Evolutionary conservation across 2,329 filamentous ascomycete species (phyloP), one percentile per base, ranked within the genome.

Genomic region (Fusarium floridanum): DNA sequence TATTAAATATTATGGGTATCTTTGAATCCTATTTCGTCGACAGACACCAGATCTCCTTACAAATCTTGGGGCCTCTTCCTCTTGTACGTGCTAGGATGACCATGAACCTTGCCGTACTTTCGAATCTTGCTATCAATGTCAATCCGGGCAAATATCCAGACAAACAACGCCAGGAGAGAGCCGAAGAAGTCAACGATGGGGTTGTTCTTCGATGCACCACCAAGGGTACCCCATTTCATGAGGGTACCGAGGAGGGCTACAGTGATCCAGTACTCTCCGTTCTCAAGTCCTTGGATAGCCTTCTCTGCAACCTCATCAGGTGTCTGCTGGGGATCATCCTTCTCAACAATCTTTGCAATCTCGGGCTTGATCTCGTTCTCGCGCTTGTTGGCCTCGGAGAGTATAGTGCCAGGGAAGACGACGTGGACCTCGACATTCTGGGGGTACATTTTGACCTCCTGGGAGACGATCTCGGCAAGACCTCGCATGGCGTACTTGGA

Each of bases 381-480:
- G 20, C 89, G 87, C 70, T 92, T 92, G 61, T 92, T 89, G 1
- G 95, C 95, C 0, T 94, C 92, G 7, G 90, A 92, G 16, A 91
- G 87, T 73, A 99, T 98, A 4, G 93, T 94, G 63, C 93, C 96
- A 0, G 97, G 97, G 78, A 92, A 94, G 14, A 98, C 90, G 48
- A 94, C 89, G 79, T 97, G 94, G 22, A 98, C 87, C 77, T 93
- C 91, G 64, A 98, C 92, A 50, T 92, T 90, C 63, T 92, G 92
- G 53, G 95, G 95, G 86, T 98, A 99, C 61, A 98, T 86, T 78
- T 95, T 87, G 50, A 97, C 86, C 84, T 99, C 97, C 80, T 96
- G 94, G 24, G 91, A 91, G 60, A 99, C 86, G 0, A 92, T 92
- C 81, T 99, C 97, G 64, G 93, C 93, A 16, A 99, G 87, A 17